These are phyloP conservation scores for Macrolepiota dolichaula DNA, from an alignment of 768 basidiomycete species.

Conservation along the genomic window DNA sequence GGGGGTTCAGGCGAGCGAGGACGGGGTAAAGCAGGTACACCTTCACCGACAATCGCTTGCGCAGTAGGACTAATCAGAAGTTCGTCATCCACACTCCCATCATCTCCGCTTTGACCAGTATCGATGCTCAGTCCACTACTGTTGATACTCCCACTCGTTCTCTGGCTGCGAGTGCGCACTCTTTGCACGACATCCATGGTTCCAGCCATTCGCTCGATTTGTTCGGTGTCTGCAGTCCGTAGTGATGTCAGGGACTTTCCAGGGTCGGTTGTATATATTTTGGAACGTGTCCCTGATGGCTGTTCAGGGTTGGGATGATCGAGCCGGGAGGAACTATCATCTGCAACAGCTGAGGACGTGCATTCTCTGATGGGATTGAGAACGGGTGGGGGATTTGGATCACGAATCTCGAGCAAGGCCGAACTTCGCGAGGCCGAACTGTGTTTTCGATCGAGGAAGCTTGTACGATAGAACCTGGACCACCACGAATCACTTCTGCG, in stretches of 20 bases:
- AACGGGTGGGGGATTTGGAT: constrained; percentile 75
- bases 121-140: constrained; percentile 29
- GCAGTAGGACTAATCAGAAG: constrained; percentile 28
- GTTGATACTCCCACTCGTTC: constrained; percentile 26
- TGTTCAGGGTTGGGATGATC: constrained; percentile 14
- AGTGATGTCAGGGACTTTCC: constrained; percentile 54
- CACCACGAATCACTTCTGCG: constrained; percentile 78
- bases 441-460: constrained; percentile 61
- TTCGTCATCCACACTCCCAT: constrained; percentile 14
- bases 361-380: constrained; percentile 60
- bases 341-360: constrained; percentile 25
- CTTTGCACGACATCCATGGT: constrained; percentile 71
- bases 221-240: constrained; percentile 65
- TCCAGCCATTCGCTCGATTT: constrained; percentile 61
- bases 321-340: constrained; percentile 15
- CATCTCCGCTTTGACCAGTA: constrained; percentile 14
- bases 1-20: not conserved
- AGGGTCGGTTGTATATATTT: constrained; percentile 20
- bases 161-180: constrained; percentile 28
- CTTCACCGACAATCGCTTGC: constrained; percentile 20
- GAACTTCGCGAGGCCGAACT: constrained; percentile 25
- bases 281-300: not conserved
- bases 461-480: constrained; percentile 65
- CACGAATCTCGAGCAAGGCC: constrained; percentile 56
- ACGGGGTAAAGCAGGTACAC: not conserved